Base-by-base conservation (phyloP, 352 stramenopile genomes). In the Phytophthora pisi region DNA sequence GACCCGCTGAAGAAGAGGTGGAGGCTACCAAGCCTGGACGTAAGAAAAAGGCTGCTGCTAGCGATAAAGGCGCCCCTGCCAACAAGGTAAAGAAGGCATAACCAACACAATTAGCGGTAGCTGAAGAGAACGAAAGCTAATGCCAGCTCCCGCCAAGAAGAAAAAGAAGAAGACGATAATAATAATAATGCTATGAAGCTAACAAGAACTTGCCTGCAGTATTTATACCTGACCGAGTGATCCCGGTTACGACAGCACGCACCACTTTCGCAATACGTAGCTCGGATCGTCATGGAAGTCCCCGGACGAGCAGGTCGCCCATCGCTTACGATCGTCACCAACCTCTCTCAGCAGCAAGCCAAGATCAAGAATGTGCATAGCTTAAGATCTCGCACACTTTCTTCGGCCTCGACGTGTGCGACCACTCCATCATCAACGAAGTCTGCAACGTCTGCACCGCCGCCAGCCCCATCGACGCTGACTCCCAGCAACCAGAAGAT, bases 31-130 rank as follows among this genome's bases (percentile, higher is more conserved):
- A 68, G 42, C 47, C 34, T 46, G 34, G 54, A 18, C 57, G 49
- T 45, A 51, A 66, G 30, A 74, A 68, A 45, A 74, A 68, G 50
- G 23, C 18, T 66, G 34, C 61, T 16, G 34, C 20, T 18, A 10
- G 46, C 47, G 53, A 30, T 46, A 50, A 45, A 42, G 28, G 13
- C 38, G 24, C 31, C 8, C 15, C 57, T 52, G 20, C 47, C 11
- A 82, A 79, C 64, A 79, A 75, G 54, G 74, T 51, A 23, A 71
- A 72, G 54, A 76, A 57, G 34, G 49, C 40, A 13, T 47, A 78
- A 40, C 42, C 20, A 20, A 20, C 20, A 54, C 13, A 30, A 66
- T 34, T 65, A 4, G 26, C 26, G 26, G 28, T 31, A 31, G 8
- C 28, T 31, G 28, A 31, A 31, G 28, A 31, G 20, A 20, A 20